Evolutionary conservation across 2,329 filamentous ascomycete genomes (phyloP).

Genomic region (Akanthomyces lecanii): DNA sequence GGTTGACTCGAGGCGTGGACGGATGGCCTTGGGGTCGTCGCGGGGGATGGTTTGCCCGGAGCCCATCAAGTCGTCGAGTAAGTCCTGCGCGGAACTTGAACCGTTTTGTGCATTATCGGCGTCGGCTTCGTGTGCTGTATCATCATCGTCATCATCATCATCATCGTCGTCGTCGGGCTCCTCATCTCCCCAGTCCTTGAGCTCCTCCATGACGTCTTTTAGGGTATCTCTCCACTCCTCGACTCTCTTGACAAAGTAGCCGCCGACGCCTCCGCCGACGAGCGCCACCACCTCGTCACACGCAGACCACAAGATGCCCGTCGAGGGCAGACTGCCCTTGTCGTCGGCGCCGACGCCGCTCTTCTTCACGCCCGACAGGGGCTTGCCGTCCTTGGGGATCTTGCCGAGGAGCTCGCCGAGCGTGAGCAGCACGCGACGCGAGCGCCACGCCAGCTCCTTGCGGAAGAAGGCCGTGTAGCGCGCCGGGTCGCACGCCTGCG

Average conservation of each 20-base stretch:
- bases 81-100: conserved; percentile 45
- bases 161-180: conserved; percentile 57
- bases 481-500: conserved; percentile 58
- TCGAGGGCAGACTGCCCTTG: conserved; percentile 57
- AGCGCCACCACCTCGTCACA: conserved; percentile 70
- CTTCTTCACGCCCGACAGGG: conserved; percentile 32
- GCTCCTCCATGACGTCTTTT: conserved; percentile 77
- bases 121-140: conserved; percentile 40
- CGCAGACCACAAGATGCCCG: conserved; percentile 76
- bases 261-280: conserved; percentile 62
- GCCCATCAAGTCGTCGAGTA: conserved; percentile 65
- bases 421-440: conserved; percentile 58
- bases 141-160: conserved; percentile 42
- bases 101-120: conserved; percentile 30
- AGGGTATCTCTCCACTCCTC: conserved; percentile 71
- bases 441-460: conserved; percentile 57
- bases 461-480: conserved; percentile 61
- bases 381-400: conserved; percentile 56
- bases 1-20: conserved; percentile 59
- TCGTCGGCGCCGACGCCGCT: conserved; percentile 33
- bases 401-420: conserved; percentile 56
- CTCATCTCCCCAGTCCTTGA: conserved; percentile 84
- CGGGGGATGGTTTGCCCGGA: conserved; percentile 57
- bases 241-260: conserved; percentile 65
- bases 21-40: conserved; percentile 60